Evolutionary conservation across 306 rosid species (phyloP), one percentile per base, ranked within the genome.

Genomic region (Crotalaria pallida): DNA sequence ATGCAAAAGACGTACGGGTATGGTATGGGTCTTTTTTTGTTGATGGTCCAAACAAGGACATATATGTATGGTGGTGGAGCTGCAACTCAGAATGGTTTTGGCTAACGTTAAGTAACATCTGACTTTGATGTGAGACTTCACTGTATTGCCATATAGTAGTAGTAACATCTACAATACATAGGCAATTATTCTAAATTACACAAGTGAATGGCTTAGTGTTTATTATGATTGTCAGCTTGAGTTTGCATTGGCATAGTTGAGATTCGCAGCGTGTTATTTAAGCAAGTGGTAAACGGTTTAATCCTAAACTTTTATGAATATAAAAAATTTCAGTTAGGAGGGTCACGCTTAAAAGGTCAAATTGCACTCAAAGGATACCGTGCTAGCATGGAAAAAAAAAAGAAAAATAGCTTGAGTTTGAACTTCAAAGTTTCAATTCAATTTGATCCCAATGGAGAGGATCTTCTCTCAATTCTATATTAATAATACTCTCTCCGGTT

Each of bases 111-210:
- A 50, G 80, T 77, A 45, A 73, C 82, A 82, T 82, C 77, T 73
- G 49, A 12, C 6, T 41, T 55, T 74, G 69, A 78, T 68, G 72
- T 82, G 78, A 77, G 69, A 63, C 77, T 58, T 61, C 70, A 77
- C 51, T 45, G 23, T 12, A 61, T 53, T 71, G 26, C 34, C 57
- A 26, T 29, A 65, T 29, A 65, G n/a, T n/a, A n/a, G n/a, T n/a
- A n/a, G n/a, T 23, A 16, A 5, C 44, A 48, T 72, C 7, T 31
- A 13, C 27, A 17, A 34, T 59, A 34, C 15, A 16, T 8, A 21
- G 21, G 8, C 21, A 17, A 21, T 1, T 11, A 13, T 10, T 13
- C 19, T 22, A 22, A 56, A 21, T 65, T 65, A 49, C 29, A 6
- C 29, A 27, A 29, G 58, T 27, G 19, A 10, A 19, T 18, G 60